These are phyloP conservation scores for Ogataea pignaliae DNA, from an alignment of 805 yeast species.

Conservation along the genomic window DNA sequence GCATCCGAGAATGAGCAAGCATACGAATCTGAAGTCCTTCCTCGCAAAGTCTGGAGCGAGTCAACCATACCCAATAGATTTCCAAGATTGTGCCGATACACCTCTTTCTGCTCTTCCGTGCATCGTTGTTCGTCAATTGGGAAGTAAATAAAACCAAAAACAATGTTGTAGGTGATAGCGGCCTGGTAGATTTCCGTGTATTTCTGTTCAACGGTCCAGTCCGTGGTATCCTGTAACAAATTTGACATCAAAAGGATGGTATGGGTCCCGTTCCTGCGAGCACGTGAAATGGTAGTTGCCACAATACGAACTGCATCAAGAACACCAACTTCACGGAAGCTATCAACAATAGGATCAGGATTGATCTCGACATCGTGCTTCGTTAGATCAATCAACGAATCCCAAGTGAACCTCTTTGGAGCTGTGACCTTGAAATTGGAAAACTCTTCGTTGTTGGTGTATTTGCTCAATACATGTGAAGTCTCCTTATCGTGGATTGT, in stretches of 20 bases:
- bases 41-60: conserved; percentile 4
- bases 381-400: conserved; percentile 9
- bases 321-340: conserved; percentile 21
- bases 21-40: conserved; percentile 17
- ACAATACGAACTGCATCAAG: conserved; percentile 19
- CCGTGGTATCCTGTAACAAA: conserved; percentile 6
- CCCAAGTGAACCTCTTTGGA: conserved; percentile 17
- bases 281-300: conserved; percentile 5
- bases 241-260: conserved; percentile 18
- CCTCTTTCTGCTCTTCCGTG: conserved; percentile 2
- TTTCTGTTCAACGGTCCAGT: conserved; percentile 14
- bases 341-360: conserved; percentile 9
- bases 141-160: conserved; percentile 14
- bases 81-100: conserved; percentile 7
- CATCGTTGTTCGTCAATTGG: conserved; percentile 4
- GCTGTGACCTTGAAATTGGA: conserved; percentile 15
- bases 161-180: conserved; percentile 10
- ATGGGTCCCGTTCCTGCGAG: conserved; percentile 8
- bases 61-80: conserved; percentile 3
- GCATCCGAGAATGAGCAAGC: conserved; percentile 10
- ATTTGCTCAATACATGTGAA: conserved; percentile 18
- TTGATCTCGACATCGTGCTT: conserved; percentile 12
- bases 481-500: conserved; percentile 25
- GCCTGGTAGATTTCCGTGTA: conserved; percentile 10
- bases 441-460: conserved; percentile 19